Evolutionary conservation across 2,329 filamentous ascomycete species (phyloP).

Genomic region (Coniella lustricola): DNA sequence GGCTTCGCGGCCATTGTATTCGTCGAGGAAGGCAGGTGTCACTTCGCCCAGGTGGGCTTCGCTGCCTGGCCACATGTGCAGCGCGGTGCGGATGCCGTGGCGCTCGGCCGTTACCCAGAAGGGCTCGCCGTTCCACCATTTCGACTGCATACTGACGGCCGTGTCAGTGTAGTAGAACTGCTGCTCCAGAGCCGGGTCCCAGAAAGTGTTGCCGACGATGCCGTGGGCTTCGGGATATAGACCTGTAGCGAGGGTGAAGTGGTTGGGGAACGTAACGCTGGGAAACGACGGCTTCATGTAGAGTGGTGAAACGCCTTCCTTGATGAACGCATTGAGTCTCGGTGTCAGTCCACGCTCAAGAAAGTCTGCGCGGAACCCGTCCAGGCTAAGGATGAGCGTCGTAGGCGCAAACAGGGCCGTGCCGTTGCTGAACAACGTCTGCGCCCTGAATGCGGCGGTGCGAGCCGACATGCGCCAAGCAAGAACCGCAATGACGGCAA

Average conservation of each 20-base stretch:
- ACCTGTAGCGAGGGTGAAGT: constrained; percentile 88
- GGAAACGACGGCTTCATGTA: constrained; percentile 96
- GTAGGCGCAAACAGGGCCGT: constrained; percentile 85
- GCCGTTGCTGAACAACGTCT: constrained; percentile 61
- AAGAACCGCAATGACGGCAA: constrained; percentile 48
- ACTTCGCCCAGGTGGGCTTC: constrained; percentile 75
- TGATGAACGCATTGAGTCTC: constrained; percentile 68
- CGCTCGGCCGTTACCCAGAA: constrained; percentile 90
- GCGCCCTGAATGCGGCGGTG: constrained; percentile 26
- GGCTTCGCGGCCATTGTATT: constrained; percentile 70
- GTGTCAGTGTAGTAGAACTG: constrained; percentile 88
- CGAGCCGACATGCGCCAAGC: constrained; percentile 53
- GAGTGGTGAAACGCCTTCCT: constrained; percentile 76
- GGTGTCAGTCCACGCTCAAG: constrained; percentile 78
- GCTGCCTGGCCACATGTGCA: constrained; percentile 98
- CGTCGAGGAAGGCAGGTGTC: constrained; percentile 75
- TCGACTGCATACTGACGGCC: constrained; percentile 65
- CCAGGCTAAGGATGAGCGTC: constrained; percentile 86
- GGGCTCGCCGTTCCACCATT: constrained; percentile 95
- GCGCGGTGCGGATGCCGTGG: constrained; percentile 67
- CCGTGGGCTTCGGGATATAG: constrained; percentile 90
- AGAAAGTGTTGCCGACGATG: constrained; percentile 90
- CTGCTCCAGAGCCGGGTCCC: constrained; percentile 68
- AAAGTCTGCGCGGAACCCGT: constrained; percentile 94
- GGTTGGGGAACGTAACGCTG: constrained; percentile 93